Percentiles rank a stretch among this genome's conserved stretches.
phyloP scores from a whole-genome alignment of 345 rosid species.

The Bruguiera sexangula region DNA sequence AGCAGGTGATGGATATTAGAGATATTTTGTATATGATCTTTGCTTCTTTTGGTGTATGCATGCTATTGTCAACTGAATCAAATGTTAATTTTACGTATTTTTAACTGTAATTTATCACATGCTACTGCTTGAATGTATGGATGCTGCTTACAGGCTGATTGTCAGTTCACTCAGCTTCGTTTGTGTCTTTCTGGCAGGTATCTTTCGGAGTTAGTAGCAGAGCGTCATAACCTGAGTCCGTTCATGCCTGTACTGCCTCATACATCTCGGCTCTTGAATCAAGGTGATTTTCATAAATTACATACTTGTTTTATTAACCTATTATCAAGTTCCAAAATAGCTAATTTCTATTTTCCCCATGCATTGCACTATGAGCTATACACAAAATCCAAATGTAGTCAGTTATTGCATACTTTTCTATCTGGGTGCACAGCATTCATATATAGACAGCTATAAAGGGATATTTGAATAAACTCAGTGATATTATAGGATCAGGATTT shows the following conservation, averaged over 20 bases:
- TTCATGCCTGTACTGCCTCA: conserved; percentile 67
- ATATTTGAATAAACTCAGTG: too few relatives aligned
- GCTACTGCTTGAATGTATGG: not conserved
- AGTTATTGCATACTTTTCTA: too few relatives aligned
- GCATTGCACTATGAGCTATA: not conserved
- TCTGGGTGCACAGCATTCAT: too few relatives aligned
- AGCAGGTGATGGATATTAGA: too few relatives aligned
- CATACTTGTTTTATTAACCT: not conserved
- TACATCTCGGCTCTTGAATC: conserved; percentile 58
- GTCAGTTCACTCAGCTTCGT: not conserved
- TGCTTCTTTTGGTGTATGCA: too few relatives aligned
- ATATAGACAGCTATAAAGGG: too few relatives aligned
- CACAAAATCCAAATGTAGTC: not conserved
- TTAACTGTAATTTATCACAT: too few relatives aligned
- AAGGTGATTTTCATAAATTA: conserved; percentile 49
- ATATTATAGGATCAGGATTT: too few relatives aligned
- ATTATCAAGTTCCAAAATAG: not conserved
- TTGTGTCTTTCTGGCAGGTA: conserved; percentile 44
- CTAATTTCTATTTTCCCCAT: not conserved
- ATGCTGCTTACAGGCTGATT: not conserved
- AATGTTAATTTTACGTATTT: too few relatives aligned
- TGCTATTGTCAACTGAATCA: too few relatives aligned
- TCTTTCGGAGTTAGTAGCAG: conserved; percentile 69
- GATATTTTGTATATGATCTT: too few relatives aligned
- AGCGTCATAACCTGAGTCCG: conserved; percentile 70